phyloP scores from a whole-genome alignment of 768 basidiomycete species.

The Cystobasidium ongulense region DNA sequence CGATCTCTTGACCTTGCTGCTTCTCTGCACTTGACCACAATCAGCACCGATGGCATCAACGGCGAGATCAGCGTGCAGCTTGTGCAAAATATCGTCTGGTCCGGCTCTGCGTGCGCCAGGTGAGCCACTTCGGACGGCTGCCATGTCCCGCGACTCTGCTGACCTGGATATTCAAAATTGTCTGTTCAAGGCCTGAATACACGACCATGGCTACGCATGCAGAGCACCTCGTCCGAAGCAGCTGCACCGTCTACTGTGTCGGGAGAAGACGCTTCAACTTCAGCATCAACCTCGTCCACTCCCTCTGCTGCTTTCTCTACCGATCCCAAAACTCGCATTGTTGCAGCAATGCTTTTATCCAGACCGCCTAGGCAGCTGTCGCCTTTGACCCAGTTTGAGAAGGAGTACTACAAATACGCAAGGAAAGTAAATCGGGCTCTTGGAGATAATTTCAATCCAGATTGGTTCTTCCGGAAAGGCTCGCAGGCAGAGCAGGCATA shows the following conservation, averaged over 20 bases:
- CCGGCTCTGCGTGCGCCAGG: neutral
- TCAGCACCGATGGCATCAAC: neutral
- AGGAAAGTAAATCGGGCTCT: constrained; percentile 37
- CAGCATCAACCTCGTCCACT: neutral
- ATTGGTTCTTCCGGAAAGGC: constrained; percentile 41
- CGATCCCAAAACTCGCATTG: constrained; percentile 32
- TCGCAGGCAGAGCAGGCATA: constrained; percentile 44
- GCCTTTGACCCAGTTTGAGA: constrained; percentile 32
- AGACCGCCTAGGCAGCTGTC: constrained; percentile 38
- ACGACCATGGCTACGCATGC: neutral
- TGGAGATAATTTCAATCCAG: constrained; percentile 31
- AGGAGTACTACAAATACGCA: constrained; percentile 42
- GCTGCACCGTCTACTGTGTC: neutral
- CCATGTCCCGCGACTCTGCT: neutral
- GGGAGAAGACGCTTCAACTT: neutral
- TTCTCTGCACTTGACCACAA: neutral
- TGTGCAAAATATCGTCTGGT: neutral
- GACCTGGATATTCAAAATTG: neutral
- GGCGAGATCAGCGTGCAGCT: neutral
- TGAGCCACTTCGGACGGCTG: neutral
- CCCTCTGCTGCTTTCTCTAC: neutral
- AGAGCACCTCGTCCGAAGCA: neutral
- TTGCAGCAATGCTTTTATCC: constrained; percentile 39
- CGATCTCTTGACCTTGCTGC: too few relatives aligned
- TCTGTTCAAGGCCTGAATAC: neutral